Percentiles rank a stretch among this genome's conserved stretches.
Evolutionary conservation across 176 grass and related monocot genomes (phyloP).

Genomic region (Echinochloa phyllopogon): DNA sequence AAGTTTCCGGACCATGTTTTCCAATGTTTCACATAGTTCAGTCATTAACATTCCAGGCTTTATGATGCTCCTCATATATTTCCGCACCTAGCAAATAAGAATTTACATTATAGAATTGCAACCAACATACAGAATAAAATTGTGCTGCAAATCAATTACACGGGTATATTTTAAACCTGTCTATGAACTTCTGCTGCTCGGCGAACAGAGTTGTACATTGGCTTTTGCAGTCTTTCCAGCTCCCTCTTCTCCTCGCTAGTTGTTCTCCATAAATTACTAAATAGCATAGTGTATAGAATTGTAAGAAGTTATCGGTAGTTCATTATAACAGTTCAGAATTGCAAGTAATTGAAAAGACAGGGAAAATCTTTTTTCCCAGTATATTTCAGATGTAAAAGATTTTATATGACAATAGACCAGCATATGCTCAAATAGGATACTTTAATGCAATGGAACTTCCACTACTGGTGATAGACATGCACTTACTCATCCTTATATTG

Average conservation of each 20-base stretch:
- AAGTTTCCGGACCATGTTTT: constrained; percentile 64
- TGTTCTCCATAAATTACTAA: constrained; percentile 93
- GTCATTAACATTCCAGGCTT: constrained; percentile 98
- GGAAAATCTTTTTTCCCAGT: not conserved
- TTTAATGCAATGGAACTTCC: constrained; percentile 6
- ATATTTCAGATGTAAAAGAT: constrained; percentile 1
- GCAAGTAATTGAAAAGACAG: not conserved
- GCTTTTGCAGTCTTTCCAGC: constrained; percentile 80
- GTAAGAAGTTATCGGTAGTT: constrained; percentile 11
- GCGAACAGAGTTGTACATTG: constrained; percentile 84
- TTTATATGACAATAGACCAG: constrained; percentile 1
- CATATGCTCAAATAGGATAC: not conserved
- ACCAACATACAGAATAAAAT: constrained; percentile 32
- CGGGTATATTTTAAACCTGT: constrained; percentile 59
- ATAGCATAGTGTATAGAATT: constrained; percentile 31
- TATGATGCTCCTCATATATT: constrained; percentile 89
- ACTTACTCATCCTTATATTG: constrained; percentile 32
- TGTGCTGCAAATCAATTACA: constrained; percentile 13
- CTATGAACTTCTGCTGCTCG: constrained; percentile 99
- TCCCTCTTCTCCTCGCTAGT: constrained; percentile 96
- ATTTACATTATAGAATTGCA: constrained; percentile 18
- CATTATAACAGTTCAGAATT: not conserved
- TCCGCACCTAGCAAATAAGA: constrained; percentile 71
- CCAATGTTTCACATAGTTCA: constrained; percentile 77
- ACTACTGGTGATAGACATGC: not conserved